Evolutionary conservation across 2,329 filamentous ascomycete species (phyloP), one percentile per base, ranked within the genome.

Genomic region (Blastomyces emzantsi): DNA sequence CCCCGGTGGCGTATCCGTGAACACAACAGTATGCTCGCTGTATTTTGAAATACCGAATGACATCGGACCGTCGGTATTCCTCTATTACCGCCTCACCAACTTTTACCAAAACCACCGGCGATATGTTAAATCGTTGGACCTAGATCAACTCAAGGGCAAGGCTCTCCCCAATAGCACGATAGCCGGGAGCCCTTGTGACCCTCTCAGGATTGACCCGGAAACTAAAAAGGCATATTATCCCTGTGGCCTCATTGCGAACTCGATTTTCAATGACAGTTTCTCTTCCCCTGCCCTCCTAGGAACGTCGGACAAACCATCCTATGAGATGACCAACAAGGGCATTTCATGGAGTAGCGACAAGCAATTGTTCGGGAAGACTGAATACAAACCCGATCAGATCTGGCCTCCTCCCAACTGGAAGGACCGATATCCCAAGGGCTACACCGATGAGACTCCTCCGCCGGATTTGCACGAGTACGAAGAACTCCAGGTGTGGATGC

Each of bases 21-120:
- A 72, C 70, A 84, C 77, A 4, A 76, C 75, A 13, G 74, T 81
- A 30, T 99, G 94, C 82, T 83, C 83, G 41, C 77, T 99, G 63
- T 82, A 85, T 66, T 96, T 97, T 77, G 80, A 84, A 45, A 86
- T 97, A 9, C 90, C 91, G 1, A 87, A 93, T 70, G 80, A 86
- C 64, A 87, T 99, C 76, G 82, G 83, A 2, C 85, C 92, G 0
- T 92, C 93, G 0, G 90, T 99, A 13, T 84, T 93, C 66, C 86
- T 97, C 76, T 99, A 97, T 80, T 99, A 99, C 77, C 89, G 89
- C 69, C 86, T 99, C 67, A 93, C 91, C 64, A 96, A 97, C 78
- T 99, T 99, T 79, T 97, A 97, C 80, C 94, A 99, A 77, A 99
- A 99, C 74, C 94, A 99, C 74, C 89, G 94, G 68, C 88, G 93